These are phyloP conservation scores for Phoenix roebelenii DNA, from an alignment of 176 grass and related monocot species.

Conservation along the genomic window DNA sequence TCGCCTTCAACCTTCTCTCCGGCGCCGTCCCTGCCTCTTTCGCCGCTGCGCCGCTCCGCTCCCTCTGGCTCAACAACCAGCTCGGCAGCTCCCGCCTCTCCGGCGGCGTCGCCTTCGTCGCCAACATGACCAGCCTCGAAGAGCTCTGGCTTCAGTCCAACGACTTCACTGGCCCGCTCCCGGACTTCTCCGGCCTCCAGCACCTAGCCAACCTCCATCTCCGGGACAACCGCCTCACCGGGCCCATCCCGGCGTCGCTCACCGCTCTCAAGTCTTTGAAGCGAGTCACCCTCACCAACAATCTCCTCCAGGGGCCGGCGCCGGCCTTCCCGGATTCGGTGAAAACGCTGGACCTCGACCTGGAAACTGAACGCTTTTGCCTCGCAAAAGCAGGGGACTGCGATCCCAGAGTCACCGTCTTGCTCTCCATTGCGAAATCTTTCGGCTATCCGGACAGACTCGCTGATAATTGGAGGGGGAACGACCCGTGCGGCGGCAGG, in stretches of 20 bases:
- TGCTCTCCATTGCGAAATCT: constrained; percentile 55
- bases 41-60: constrained; percentile 5
- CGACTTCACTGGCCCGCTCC: constrained; percentile 54
- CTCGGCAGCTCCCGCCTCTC: background rate
- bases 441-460: constrained; percentile 48
- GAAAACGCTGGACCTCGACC: background rate
- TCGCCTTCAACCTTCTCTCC: constrained; percentile 39
- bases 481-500: constrained; percentile 36
- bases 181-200: constrained; percentile 38
- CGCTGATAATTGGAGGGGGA: constrained; percentile 43
- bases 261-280: constrained; percentile 33
- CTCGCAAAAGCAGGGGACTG: constrained; percentile 29
- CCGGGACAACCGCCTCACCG: constrained; percentile 69
- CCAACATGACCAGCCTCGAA: constrained; percentile 27
- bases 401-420: constrained; percentile 46
- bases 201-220: constrained; percentile 40
- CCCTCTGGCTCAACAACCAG: constrained; percentile 69
- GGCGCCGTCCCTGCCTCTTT: constrained; percentile 49
- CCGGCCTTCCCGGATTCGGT: constrained; percentile 23
- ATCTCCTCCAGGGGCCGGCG: constrained; percentile 52
- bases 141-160: constrained; percentile 82
- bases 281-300: constrained; percentile 45
- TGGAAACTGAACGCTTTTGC: constrained; percentile 39
- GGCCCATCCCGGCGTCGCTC: constrained; percentile 42
- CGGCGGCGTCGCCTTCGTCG: constrained; percentile 42